Base-by-base conservation (phyloP, 2,329 filamentous ascomycete genomes). In the Colletotrichum sp. region DNA sequence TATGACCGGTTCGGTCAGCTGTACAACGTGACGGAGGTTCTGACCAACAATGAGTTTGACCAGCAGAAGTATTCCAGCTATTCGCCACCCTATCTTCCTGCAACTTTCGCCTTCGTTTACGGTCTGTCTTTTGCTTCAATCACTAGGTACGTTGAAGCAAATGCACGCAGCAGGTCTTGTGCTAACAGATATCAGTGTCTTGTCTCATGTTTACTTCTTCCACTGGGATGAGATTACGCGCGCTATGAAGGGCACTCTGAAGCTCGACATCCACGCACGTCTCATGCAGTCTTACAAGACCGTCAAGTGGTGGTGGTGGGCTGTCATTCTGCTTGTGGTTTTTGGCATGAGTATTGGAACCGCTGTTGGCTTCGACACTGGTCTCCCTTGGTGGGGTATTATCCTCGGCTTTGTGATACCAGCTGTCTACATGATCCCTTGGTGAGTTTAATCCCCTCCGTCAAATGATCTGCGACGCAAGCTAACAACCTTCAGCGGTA, bases 71-170 rank as follows among this genome's bases (percentile, higher is more conserved):
- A 91, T 78, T 83, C 85, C 21, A 78, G 80, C 1, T 91, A 91
- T 79, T 90, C 89, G 7, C 88, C 89, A 0, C 88, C 89, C 0
- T 91, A 88, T 77, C 80, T 91, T 32, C 82, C 87, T 1, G 88
- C 89, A 8, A 88, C 86, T 8, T 89, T 88, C 70, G 81, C 89
- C 8, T 83, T 85, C 24, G 84, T 88, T 6, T 91, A 91, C 82
- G 82, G 80, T 0, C 84, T 95, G 4, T 94, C 92, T 0, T 95
- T 95, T 81, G 94, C 94, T 5, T 90, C 93, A 65, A 94, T 95
- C 60, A 87, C 93, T 2, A 82, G 73, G 73, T 76, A 24, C 9
- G 44, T 36, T 24, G 15, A 18, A 26, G 21, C 15, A 21, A 10
- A 9, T 13, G n/a, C 6, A 3, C 5, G 8, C 4, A 21, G 13